A percentile compares a stretch with the other conserved stretches of the same genome.
Evolutionary conservation across 768 basidiomycete genomes (phyloP).

Genomic region (Steccherinum ochraceum): DNA sequence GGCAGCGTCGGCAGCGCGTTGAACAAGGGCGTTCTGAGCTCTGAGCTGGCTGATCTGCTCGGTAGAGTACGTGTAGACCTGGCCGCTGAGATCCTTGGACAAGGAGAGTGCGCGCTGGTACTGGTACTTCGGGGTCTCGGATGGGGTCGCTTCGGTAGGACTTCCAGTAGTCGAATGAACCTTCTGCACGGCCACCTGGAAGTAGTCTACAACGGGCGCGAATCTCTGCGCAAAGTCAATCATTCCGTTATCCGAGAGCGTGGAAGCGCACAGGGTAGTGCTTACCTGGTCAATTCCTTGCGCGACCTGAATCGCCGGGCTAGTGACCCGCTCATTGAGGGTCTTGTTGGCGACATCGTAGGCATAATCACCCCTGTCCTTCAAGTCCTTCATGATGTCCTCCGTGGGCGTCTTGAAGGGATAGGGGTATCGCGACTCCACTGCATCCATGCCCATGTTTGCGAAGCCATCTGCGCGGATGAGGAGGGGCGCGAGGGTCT

Average conservation of each 20-base stretch:
- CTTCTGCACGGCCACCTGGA: conserved; percentile 48
- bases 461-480: conserved; percentile 57
- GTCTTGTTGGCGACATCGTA: conserved; percentile 53
- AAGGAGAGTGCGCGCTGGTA: conserved; percentile 70
- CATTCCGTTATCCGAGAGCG: conserved; percentile 4
- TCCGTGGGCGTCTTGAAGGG: conserved; percentile 71
- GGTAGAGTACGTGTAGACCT: conserved; percentile 57
- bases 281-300: conserved; percentile 69
- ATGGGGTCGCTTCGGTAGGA: conserved; percentile 37
- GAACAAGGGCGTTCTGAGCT: conserved; percentile 59
- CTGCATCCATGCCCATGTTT: conserved; percentile 69
- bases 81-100: conserved; percentile 56
- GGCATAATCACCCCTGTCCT: conserved; percentile 49
- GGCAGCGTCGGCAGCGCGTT: conserved; percentile 65
- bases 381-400: conserved; percentile 58
- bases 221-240: conserved; percentile 42
- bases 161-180: conserved; percentile 33
- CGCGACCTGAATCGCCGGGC: conserved; percentile 55
- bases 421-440: conserved; percentile 68
- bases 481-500: conserved; percentile 60
- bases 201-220: conserved; percentile 68
- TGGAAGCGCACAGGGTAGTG: conserved; percentile 6
- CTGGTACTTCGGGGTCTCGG: conserved; percentile 60
- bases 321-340: conserved; percentile 59
- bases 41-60: conserved; percentile 70